Conservation (phyloP, 805 yeast genomes). For the Suhomyces vadensis region DNA sequence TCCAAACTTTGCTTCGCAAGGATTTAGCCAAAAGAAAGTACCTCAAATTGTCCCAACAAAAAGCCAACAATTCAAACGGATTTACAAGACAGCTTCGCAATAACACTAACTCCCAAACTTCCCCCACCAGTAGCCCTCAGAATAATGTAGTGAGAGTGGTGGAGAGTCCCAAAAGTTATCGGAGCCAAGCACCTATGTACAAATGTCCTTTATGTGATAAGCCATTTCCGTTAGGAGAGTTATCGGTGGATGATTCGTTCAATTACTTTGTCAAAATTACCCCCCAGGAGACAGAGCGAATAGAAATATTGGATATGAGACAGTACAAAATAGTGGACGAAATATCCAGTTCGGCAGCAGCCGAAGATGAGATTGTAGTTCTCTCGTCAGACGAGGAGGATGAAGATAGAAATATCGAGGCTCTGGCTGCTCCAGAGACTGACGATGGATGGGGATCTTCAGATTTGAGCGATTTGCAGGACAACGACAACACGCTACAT, state of each 20-base stretch:
- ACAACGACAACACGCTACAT: constrained; percentile 1
- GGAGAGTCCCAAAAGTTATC: neutral
- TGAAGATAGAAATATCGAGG: constrained; percentile 1
- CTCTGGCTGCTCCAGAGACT: no score
- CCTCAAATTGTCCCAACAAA: constrained; percentile 14
- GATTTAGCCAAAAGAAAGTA: constrained; percentile 20
- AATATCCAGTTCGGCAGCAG: constrained; percentile 9
- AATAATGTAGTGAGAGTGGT: constrained; percentile 4
- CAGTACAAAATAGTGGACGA: constrained; percentile 37
- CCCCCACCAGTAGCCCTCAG: neutral
- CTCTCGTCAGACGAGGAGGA: constrained; percentile 35
- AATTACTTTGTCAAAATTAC: constrained; percentile 44
- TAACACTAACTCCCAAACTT: neutral
- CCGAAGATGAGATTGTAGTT: constrained; percentile 26
- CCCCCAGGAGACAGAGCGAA: constrained; percentile 32
- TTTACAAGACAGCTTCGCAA: neutral
- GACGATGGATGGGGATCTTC: no score
- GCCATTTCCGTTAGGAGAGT: constrained; percentile 32
- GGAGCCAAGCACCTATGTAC: constrained; percentile 25
- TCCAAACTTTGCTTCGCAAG: constrained; percentile 25
- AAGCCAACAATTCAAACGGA: neutral
- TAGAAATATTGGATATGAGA: constrained; percentile 37
- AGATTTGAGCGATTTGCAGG: neutral
- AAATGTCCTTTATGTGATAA: constrained; percentile 44
- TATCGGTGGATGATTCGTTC: constrained; percentile 39